These are phyloP conservation scores for Candida taoyuanica DNA, from an alignment of 805 yeast species.

Conservation along the genomic window DNA sequence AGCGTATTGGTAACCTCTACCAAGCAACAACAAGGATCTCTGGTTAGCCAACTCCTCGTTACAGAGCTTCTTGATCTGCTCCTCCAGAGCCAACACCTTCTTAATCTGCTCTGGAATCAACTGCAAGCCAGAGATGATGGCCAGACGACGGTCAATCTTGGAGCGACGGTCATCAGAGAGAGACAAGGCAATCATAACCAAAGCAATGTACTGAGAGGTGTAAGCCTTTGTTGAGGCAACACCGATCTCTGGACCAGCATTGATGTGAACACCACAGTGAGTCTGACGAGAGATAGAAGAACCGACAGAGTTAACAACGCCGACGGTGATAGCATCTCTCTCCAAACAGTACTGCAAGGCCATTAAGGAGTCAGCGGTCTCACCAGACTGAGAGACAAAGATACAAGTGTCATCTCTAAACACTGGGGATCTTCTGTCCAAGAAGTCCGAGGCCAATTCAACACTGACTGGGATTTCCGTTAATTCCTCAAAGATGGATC, in stretches of 20 bases:
- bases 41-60: conserved; percentile 67
- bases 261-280: conserved; percentile 98
- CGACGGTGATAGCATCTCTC: conserved; percentile 95
- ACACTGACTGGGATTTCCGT: conserved; percentile 92
- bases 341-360: conserved; percentile 94
- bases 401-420: conserved; percentile 97
- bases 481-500: conserved; percentile 93
- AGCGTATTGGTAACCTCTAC: conserved; percentile 97
- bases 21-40: conserved; percentile 83
- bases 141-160: conserved; percentile 66
- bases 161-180: conserved; percentile 88
- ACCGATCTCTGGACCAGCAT: conserved; percentile 99
- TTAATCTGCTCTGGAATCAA: conserved; percentile 82
- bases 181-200: conserved; percentile 95
- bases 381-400: conserved; percentile 98
- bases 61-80: conserved; percentile 71
- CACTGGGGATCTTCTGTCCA: conserved; percentile 94
- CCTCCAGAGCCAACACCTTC: conserved; percentile 68
- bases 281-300: conserved; percentile 95
- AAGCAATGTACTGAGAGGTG: conserved; percentile 95
- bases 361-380: conserved; percentile 95
- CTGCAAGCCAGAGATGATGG: conserved; percentile 81
- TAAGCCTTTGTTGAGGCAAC: conserved; percentile 99
- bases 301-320: conserved; percentile 97
- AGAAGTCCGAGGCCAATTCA: conserved; percentile 90